These are phyloP conservation scores for Iris macrosiphon DNA, from an alignment of 106 monocot species.

Conservation along the genomic window DNA sequence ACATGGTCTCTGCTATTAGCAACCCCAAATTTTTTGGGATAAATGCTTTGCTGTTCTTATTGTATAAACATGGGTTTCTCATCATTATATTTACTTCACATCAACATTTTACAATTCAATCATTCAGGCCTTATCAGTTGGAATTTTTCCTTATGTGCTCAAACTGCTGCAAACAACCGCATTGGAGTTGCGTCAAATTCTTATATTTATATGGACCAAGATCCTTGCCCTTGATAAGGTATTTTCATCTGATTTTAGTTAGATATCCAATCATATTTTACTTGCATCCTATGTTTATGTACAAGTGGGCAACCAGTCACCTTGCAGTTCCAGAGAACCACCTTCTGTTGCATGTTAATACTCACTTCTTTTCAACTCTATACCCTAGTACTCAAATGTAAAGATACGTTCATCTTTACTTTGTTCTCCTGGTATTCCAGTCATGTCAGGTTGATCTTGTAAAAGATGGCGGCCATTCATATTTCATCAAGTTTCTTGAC, in stretches of 20 bases:
- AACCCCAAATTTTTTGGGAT: no score
- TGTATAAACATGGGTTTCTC: not conserved
- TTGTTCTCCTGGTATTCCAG: conserved; percentile 12
- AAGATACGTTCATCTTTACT: no score
- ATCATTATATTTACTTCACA: not conserved
- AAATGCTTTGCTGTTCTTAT: no score
- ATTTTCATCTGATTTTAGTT: conserved; percentile 4
- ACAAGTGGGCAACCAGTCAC: no score
- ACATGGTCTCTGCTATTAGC: no score
- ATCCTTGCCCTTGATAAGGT: conserved; percentile 86
- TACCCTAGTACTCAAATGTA: no score
- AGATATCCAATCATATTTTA: no score
- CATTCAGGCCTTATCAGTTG: conserved; percentile 69
- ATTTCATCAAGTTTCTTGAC: conserved; percentile 83
- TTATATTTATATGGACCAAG: conserved; percentile 84
- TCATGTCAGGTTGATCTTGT: conserved; percentile 82
- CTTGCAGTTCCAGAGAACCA: no score
- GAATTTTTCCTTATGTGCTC: conserved; percentile 79
- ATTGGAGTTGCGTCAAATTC: conserved; percentile 66
- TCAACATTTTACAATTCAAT: not conserved
- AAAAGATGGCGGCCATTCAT: conserved; percentile 71
- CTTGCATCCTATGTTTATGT: no score
- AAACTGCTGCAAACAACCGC: conserved; percentile 81
- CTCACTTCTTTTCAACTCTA: no score
- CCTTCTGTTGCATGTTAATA: no score